Conservation (phyloP, 331 rosid genomes). For the Pyracantha coccinea region DNA sequence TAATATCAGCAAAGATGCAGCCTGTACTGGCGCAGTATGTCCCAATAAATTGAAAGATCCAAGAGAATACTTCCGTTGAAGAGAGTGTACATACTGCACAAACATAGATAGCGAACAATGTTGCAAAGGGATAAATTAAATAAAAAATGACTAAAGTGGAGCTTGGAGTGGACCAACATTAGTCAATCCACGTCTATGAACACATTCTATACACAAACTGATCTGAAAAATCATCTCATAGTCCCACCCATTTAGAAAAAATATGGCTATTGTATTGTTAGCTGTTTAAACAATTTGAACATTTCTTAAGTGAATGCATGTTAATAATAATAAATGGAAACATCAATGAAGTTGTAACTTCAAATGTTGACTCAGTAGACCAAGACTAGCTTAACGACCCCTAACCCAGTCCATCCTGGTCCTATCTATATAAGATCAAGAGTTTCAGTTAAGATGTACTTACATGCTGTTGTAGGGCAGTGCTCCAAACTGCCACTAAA, state of each 20-base stretch:
- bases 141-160: not conserved
- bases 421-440: conserved; percentile 6
- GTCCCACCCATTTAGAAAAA: not conserved
- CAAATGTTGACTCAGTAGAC: conserved; percentile 3
- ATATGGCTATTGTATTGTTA: not conserved
- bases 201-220: not conserved
- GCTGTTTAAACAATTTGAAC: not conserved
- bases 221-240: not conserved
- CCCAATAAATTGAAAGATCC: conserved; percentile 89
- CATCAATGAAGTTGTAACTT: not conserved
- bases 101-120: conserved; percentile 13
- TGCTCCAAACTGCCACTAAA: conserved; percentile 86
- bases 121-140: not conserved
- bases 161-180: not conserved
- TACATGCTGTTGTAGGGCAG: conserved; percentile 88
- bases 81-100: conserved; percentile 81
- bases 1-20: conserved; percentile 49
- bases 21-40: conserved; percentile 94
- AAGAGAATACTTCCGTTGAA: conserved; percentile 87
- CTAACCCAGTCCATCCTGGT: conserved; percentile 1
- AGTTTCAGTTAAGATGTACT: conserved; percentile 28
- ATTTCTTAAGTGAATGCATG: not conserved
- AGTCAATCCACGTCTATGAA: not conserved
- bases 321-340: not conserved
- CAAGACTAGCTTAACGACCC: conserved; percentile 7